Conservation (phyloP, 345 rosid genomes). For the Lumnitzera racemosa region DNA sequence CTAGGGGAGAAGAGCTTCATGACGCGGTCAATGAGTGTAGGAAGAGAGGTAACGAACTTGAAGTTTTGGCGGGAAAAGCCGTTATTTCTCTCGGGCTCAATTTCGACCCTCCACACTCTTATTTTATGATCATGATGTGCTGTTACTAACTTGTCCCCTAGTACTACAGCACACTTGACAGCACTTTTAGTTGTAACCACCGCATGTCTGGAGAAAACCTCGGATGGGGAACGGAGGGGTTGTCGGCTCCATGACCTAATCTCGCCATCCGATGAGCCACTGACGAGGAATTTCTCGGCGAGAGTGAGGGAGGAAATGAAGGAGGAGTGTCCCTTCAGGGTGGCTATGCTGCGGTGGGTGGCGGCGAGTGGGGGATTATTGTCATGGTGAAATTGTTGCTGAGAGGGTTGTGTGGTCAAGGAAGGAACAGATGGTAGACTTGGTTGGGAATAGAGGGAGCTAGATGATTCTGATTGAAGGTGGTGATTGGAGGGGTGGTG, state of each 20-base stretch:
- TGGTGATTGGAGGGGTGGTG: constrained; percentile 1
- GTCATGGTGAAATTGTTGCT: constrained; percentile 1
- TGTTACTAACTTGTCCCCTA: constrained; percentile 41
- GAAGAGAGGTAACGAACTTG: constrained; percentile 49
- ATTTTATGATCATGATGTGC: constrained; percentile 79
- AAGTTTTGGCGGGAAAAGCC: constrained; percentile 9
- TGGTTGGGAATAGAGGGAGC: constrained; percentile 44
- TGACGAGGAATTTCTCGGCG: constrained; percentile 31
- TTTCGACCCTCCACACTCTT: constrained; percentile 49
- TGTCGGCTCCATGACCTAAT: constrained; percentile 41
- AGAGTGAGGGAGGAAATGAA: constrained; percentile 44
- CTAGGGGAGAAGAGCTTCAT: constrained; percentile 28
- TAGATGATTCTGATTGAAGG: constrained; percentile 27
- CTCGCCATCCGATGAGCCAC: constrained; percentile 49
- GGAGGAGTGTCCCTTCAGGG: constrained; percentile 42
- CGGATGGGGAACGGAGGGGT: constrained; percentile 1
- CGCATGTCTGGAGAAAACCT: background rate
- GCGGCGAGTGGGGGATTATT: constrained; percentile 1
- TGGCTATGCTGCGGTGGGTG: constrained; percentile 34
- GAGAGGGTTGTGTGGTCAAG: constrained; percentile 16
- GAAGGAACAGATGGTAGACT: constrained; percentile 51
- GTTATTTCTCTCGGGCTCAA: constrained; percentile 1
- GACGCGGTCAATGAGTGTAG: constrained; percentile 51
- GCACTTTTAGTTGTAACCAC: constrained; percentile 34
- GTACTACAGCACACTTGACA: constrained; percentile 45